Base-by-base conservation (phyloP, 768 basidiomycete species). In the Termitomyces sp. region DNA sequence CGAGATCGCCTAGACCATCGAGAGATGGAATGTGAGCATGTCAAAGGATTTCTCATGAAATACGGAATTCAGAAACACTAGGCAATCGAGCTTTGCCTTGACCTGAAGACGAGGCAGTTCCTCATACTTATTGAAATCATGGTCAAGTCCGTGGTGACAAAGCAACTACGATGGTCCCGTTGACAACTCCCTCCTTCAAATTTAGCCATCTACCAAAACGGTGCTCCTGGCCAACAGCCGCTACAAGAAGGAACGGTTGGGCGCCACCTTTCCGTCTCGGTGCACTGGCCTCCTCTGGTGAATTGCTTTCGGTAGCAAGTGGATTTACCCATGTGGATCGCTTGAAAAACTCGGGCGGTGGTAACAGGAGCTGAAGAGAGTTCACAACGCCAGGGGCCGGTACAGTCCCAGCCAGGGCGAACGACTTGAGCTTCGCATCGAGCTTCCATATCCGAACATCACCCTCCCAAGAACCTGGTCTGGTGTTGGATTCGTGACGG, bases 381-480 rank as follows among this genome's bases (percentile, higher is more conserved):
- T 99, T 99, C 67, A 98, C 77, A 56, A 96, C 83, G 0, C 97
- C 97, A 0, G 77, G 80, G 0, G 83, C 86, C 1, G 84, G 74
- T 20, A 95, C 71, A 5, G 78, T 82, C 14, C 85, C 86, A 13
- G 86, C 66, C 2, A 81, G 81, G 13, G 82, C 71, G 71, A 99
- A 96, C 0, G 87, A 87, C 65, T 84, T 88, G 14, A 95, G 72
- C 61, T 84, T 88, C 0, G 83, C 65, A 61, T 94, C 90, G 33
- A 99, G 76, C 66, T 91, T 87, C 96, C 97, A 99, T 69, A 99
- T 75, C 51, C 90, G 88, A 65, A 98, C 83, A 49, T 79, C 69
- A 46, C 94, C 93, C 61, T 97, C 94, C 88, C 92, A 98, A 11
- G 97, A 98, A 33, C 96, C 94, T 97, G 60, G 3, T 33, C 40